These are phyloP conservation scores for Boletus sp. DNA, from an alignment of 768 basidiomycete genomes.

Conservation along the genomic window DNA sequence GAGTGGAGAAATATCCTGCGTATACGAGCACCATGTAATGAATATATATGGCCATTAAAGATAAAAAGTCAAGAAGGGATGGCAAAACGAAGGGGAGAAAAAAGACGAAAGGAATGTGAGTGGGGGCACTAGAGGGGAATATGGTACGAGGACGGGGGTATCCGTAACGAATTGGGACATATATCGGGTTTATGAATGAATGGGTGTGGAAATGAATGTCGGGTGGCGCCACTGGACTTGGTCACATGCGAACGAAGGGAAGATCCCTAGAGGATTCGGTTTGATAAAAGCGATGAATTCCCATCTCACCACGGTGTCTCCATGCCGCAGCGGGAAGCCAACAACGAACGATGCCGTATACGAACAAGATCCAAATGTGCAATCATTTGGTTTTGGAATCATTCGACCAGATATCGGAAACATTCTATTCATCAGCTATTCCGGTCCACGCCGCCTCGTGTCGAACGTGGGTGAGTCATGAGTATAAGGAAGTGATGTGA, in stretches of 20 bases:
- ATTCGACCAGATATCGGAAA: not conserved
- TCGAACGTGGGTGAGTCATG: not conserved
- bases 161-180: not conserved
- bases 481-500: not conserved
- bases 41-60: no score
- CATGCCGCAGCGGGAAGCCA: not conserved
- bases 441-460: not conserved
- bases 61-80: no score
- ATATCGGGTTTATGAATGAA: not conserved
- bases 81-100: no score
- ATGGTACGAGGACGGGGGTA: not conserved
- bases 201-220: not conserved
- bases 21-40: no score
- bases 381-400: slow-evolving; percentile 1
- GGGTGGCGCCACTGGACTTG: not conserved
- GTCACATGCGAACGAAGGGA: not conserved
- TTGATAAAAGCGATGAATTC: not conserved
- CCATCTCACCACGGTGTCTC: not conserved
- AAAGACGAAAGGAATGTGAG: no score
- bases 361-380: not conserved
- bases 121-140: no score
- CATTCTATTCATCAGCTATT: slow-evolving; percentile 11
- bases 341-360: not conserved
- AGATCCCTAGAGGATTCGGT: not conserved
- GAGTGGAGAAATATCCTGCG: no score